These are phyloP conservation scores for Exophiala viscosa DNA, from an alignment of 2,329 filamentous ascomycete genomes.

Conservation along the genomic window DNA sequence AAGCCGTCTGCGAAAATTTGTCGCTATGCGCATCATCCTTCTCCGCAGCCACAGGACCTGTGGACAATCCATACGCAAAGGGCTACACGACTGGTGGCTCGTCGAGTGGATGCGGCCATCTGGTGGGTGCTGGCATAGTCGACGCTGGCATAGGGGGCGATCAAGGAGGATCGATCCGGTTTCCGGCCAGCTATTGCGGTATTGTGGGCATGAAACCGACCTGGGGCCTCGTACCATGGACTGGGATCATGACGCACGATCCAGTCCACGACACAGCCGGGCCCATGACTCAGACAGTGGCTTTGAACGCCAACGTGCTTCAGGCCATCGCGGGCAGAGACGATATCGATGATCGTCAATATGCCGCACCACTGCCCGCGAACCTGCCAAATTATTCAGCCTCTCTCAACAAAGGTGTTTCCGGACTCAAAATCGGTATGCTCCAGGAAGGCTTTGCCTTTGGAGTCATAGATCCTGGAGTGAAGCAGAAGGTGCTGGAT, in stretches of 20 bases:
- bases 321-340: slow-evolving; percentile 46
- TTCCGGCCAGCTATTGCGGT: slow-evolving; percentile 46
- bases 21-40: slow-evolving; percentile 42
- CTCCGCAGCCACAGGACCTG: slow-evolving; percentile 45
- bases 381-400: slow-evolving; percentile 8
- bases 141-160: slow-evolving; percentile 35
- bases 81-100: slow-evolving; percentile 45
- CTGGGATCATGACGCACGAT: slow-evolving; percentile 44
- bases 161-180: slow-evolving; percentile 34
- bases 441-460: slow-evolving; percentile 46
- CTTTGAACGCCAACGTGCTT: slow-evolving; percentile 39
- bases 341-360: slow-evolving; percentile 43
- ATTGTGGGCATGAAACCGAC: slow-evolving; percentile 51
- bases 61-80: slow-evolving; percentile 47
- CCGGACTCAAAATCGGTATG: slow-evolving; percentile 42
- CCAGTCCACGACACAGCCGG: slow-evolving; percentile 49
- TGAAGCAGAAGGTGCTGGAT: slow-evolving; percentile 40
- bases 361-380: slow-evolving; percentile 23
- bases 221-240: slow-evolving; percentile 48
- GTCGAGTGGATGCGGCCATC: slow-evolving; percentile 41
- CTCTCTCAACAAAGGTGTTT: slow-evolving; percentile 22
- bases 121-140: slow-evolving; percentile 38
- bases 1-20: slow-evolving; percentile 48
- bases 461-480: slow-evolving; percentile 39
- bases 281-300: slow-evolving; percentile 39